Evolutionary conservation across 768 basidiomycete genomes (phyloP), one percentile per base, ranked within the genome.

Genomic region (Naganishia kalamii): DNA sequence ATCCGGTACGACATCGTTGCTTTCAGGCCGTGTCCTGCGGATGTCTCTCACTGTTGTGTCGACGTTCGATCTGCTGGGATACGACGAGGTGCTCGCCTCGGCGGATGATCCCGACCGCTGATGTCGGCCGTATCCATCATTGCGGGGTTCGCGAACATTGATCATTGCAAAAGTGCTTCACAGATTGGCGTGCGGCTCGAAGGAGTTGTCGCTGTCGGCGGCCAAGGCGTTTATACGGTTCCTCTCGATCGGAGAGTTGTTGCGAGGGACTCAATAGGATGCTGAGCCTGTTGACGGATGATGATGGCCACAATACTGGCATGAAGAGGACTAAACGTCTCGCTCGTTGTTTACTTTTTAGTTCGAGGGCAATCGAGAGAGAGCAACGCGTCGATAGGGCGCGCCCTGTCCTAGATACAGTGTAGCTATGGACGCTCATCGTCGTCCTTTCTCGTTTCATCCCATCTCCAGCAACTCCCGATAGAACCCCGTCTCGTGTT

Each of bases 41-140:
- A 25, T n/a, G 7, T 40, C 54, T 21, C 19, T 25, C 12, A 27
- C 7, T n/a, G 10, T 57, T 17, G 32, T 23, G 21, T 35, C 37
- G 17, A 25, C 27, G 6, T 35, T 11, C 7, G 37, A 37, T 13
- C n/a, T 40, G n/a, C 15, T 7, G 13, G 35, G 35, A 41, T 37
- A 19, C 17, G 54, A 57, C 17, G 33, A 37, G 8, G 54, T 40
- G n/a, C 33, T 57, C 3, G 54, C 54, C 40, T 33, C 37, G 12
- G 54, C 54, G 19, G 54, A 57, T 25, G 54, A 57, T 23, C 33
- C 32, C 2, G 54, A 35, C 30, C 54, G 23, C 33, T 40, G 33
- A 25, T 37, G 27, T 57, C 37, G 37, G 54, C 21, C 27, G 37
- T 57, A 40, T 57, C 54, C 35, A 41, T 57, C 54, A 41, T n/a